Evolutionary conservation across 257 asterid genomes (phyloP), one percentile per base, ranked within the genome.

Genomic region (Nicotiana paniculata): DNA sequence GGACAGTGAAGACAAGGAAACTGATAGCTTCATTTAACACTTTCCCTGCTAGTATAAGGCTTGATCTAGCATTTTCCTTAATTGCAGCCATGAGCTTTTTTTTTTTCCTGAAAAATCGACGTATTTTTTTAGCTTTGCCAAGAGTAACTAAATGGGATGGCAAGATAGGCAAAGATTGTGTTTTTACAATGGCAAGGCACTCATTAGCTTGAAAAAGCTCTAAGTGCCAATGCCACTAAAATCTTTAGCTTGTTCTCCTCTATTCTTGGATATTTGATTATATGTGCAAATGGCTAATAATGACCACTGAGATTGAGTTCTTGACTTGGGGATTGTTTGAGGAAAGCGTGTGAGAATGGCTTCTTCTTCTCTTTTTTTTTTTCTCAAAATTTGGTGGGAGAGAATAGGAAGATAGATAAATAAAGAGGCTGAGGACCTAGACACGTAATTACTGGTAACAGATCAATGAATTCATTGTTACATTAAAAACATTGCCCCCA

Each of bases 21-120:
- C 99, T 94, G 16, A 90, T 2, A 5, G 89, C 55, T 16, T 89
- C 90, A 24, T 94, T 94, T 26, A 94, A 24, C 9, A 88, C 79
- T 17, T 80, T 84, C 4, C 91, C 97, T 0, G 81, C 67, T 88
- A 85, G 82, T 67, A 81, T 37, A 2, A 84, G 2, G 18, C 57
- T 85, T 24, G 83, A 85, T 67, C 32, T 87, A 1, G 84, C 80
- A 21, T 79, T 82, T 9, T 74, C 84, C 83, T 72, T 81, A 28
- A 84, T 68, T 9, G 58, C 85, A 81, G 82, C 83, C 81, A 5
- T 37, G 12, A 9, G 5, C 18, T 9, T 16, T 28, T 1, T 28
- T 1, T 28, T 28, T 2, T 28, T 1, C 2, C 32, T 28, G 32
- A 28, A 28, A 28, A 28, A 28, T 28, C 32, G 2, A 28, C 32